These are phyloP conservation scores for Trichomonas vaginalis DNA, from an alignment of 208 protist species.

Conservation along the genomic window DNA sequence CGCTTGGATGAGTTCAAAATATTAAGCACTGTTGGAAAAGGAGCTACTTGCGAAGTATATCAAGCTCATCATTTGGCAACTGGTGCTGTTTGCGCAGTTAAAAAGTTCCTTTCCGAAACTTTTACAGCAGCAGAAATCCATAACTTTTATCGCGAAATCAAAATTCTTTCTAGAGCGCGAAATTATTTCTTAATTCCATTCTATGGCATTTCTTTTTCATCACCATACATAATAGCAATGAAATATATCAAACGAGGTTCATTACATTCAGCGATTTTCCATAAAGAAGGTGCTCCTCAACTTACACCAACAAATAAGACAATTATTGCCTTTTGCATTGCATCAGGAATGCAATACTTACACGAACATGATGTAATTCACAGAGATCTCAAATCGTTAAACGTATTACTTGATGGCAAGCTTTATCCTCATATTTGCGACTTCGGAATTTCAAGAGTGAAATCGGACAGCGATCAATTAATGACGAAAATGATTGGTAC, in stretches of 20 bases:
- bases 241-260: neutral
- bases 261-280: neutral
- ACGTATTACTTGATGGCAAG: neutral
- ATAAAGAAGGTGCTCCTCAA: neutral
- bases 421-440: neutral
- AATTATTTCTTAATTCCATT: neutral
- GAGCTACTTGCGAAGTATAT: neutral
- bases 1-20: neutral
- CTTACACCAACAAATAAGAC: neutral
- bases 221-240: neutral
- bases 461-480: neutral
- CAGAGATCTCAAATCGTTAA: neutral
- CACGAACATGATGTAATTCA: neutral
- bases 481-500: neutral
- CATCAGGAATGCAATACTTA: neutral
- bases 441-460: neutral
- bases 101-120: neutral
- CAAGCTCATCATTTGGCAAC: neutral
- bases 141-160: neutral
- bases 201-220: neutral
- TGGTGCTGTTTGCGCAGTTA: neutral
- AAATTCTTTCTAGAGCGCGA: neutral
- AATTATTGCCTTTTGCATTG: neutral
- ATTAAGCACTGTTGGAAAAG: neutral
- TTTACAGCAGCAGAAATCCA: neutral